Evolutionary conservation across 2,329 filamentous ascomycete genomes (phyloP).

Genomic region (Zymoseptoria crescenta): DNA sequence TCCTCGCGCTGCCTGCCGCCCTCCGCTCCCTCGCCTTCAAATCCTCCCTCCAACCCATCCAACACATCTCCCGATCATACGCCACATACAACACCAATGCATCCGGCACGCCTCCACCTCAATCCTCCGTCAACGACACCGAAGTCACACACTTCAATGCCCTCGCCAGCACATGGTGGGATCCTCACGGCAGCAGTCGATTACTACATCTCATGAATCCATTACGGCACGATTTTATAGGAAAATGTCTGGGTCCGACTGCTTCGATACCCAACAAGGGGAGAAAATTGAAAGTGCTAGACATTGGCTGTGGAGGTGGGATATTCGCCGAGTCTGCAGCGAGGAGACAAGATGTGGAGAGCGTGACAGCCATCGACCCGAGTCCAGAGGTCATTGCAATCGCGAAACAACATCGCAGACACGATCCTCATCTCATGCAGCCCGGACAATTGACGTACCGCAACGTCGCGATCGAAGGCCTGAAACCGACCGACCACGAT

Average conservation of each 20-base stretch:
- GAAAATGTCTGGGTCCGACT: conserved; percentile 48
- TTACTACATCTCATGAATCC: conserved; percentile 98
- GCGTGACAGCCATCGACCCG: conserved; percentile 71
- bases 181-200: conserved; percentile 83
- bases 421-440: conserved; percentile 58
- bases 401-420: conserved; percentile 65
- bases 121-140: conserved; percentile 68
- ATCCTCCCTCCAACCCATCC: not conserved
- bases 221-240: conserved; percentile 86
- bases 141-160: conserved; percentile 93
- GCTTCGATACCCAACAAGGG: conserved; percentile 23
- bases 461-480: conserved; percentile 68
- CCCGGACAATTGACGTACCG: conserved; percentile 57
- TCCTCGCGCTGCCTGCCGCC: not conserved
- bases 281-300: conserved; percentile 59
- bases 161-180: conserved; percentile 94
- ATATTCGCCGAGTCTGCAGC: conserved; percentile 90
- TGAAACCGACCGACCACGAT: conserved; percentile 35
- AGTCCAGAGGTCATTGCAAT: conserved; percentile 65
- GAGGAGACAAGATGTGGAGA: conserved; percentile 53
- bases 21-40: not conserved
- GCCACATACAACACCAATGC: conserved; percentile 19
- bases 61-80: conserved; percentile 1
- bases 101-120: conserved; percentile 1
- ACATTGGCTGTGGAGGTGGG: conserved; percentile 90